These are phyloP conservation scores for Phialemoniopsis sp. DNA, from an alignment of 2,329 filamentous ascomycete genomes.

Conservation along the genomic window DNA sequence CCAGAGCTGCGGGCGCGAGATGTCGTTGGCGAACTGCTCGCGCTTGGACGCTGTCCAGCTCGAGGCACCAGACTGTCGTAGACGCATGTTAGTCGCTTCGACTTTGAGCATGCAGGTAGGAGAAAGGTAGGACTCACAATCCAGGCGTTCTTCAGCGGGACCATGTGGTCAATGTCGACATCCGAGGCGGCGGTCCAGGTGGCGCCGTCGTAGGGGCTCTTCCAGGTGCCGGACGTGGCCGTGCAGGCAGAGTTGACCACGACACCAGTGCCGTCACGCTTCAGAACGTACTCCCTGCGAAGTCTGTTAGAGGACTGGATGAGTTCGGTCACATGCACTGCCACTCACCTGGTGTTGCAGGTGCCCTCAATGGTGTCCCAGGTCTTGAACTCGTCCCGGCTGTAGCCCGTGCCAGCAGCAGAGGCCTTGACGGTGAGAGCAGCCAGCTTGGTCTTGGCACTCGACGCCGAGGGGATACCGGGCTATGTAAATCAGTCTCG, in stretches of 20 bases:
- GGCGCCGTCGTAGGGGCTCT: slow-evolving; percentile 68
- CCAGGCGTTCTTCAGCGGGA: slow-evolving; percentile 79
- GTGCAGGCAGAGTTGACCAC: slow-evolving; percentile 54
- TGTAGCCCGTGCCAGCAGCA: slow-evolving; percentile 53
- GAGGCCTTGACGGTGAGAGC: slow-evolving; percentile 53
- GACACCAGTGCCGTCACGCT: slow-evolving; percentile 67
- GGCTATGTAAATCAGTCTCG: slow-evolving; percentile 29
- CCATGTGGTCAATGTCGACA: slow-evolving; percentile 80
- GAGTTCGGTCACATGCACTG: neutral
- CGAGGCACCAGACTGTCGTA: slow-evolving; percentile 60
- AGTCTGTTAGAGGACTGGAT: neutral
- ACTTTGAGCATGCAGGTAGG: slow-evolving; percentile 6
- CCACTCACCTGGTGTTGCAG: slow-evolving; percentile 61
- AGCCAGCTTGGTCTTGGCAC: slow-evolving; percentile 54
- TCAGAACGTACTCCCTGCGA: slow-evolving; percentile 59
- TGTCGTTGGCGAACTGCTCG: slow-evolving; percentile 71
- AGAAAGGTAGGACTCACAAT: slow-evolving; percentile 40
- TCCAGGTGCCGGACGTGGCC: slow-evolving; percentile 64
- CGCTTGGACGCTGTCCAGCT: slow-evolving; percentile 67
- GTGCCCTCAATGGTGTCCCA: slow-evolving; percentile 62
- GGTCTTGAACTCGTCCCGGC: slow-evolving; percentile 65
- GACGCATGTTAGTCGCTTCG: neutral
- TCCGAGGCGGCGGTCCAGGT: slow-evolving; percentile 65
- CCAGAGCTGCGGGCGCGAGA: slow-evolving; percentile 70
- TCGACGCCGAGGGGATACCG: slow-evolving; percentile 56